Base-by-base conservation (phyloP, 1,139 yeast genomes). In the Saccharomycopsis hybrid region DNA sequence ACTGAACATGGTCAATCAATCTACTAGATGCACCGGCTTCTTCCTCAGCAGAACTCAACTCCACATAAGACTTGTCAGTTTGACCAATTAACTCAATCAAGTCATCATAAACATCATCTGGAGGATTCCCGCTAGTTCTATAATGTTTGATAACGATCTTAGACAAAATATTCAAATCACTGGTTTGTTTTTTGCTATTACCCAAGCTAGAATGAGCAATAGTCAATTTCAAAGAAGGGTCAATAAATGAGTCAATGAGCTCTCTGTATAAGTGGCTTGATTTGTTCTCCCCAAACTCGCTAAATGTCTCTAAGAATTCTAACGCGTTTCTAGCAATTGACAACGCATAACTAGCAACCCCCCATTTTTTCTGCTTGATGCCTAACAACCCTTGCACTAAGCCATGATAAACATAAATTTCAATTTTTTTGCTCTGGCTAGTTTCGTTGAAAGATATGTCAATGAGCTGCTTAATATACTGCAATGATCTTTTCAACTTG, bases 151-250 rank as follows among this genome's bases (percentile, higher is more conserved):
- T 40, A 18, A 40, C 13, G 24, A 66, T 70, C 54, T 80, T 71
- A 1, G 84, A 65, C 41, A 75, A 62, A 11, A 76, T 67, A 51
- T 70, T 70, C 57, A 78, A 64, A 60, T 77, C 82, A 2, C 69
- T 59, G 5, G 58, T 55, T 39, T 18, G n/a, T 28, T 41, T 27
- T n/a, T 43, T 43, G n/a, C n/a, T n/a, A n/a, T n/a, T n/a, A 18
- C 5, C 13, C n/a, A 25, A 7, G 5, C 62, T 52, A 41, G 62
- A 62, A 59, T 79, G 82, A 46, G 76, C 71, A 27, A 76, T 65
- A 0, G 89, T 77, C 55, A 82, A 70, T 47, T 74, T 74, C 57
- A 86, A 71, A 2, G 85, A 74, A 13, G 92, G 89, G 59, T 85
- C 94, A 30, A 87, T 75, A n/a, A 71, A 59, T 5, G 77, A 71